phyloP scores from a whole-genome alignment of 768 basidiomycete species.

The Phaffia australis region DNA sequence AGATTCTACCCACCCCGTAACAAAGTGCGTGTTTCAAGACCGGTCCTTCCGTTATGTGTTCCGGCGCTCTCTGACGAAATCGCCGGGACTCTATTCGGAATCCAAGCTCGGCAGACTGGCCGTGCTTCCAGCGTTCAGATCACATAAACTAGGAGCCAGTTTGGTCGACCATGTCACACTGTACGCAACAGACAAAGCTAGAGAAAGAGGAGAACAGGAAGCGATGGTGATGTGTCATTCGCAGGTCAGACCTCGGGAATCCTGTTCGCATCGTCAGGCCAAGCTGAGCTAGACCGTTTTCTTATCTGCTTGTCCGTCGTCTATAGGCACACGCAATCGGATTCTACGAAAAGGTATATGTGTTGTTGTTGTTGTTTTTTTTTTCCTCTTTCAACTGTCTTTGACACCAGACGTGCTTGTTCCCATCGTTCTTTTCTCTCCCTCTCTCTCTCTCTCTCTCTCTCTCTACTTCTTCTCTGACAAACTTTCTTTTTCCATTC shows the following conservation, averaged over 20 bases:
- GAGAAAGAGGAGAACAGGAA: slow-evolving; percentile 8
- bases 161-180: slow-evolving; percentile 56
- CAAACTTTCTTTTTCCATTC: no score
- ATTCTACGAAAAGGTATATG: slow-evolving; percentile 21
- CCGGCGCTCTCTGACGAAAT: neutral
- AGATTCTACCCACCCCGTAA: slow-evolving; percentile 8
- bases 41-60: neutral
- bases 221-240: slow-evolving; percentile 17
- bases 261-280: neutral
- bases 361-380: neutral
- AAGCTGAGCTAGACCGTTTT: neutral
- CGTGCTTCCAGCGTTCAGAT: slow-evolving; percentile 56
- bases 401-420: no score
- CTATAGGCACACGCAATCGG: slow-evolving; percentile 17
- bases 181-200: slow-evolving; percentile 47
- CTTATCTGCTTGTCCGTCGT: neutral
- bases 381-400: neutral
- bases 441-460: neutral
- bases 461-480: no score
- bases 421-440: neutral
- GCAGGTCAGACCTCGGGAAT: neutral
- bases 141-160: slow-evolving; percentile 52
- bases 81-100: slow-evolving; percentile 1
- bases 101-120: slow-evolving; percentile 52
- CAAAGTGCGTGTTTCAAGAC: slow-evolving; percentile 15